Conservation (phyloP, 805 yeast genomes). For the Cyberlindnera misumaiensis region DNA sequence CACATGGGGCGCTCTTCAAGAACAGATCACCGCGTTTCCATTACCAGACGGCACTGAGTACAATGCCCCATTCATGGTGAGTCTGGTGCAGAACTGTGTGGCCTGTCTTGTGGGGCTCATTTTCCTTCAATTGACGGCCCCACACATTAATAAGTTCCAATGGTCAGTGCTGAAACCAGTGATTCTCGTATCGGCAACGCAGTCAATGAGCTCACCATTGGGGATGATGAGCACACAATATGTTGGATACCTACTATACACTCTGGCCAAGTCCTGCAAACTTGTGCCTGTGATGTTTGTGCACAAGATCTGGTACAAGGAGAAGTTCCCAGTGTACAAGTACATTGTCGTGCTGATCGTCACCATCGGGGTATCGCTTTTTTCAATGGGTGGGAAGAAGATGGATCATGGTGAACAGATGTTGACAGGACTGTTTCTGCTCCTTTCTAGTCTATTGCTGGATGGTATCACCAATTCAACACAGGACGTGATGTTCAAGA, state of each 20-base stretch:
- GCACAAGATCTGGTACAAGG: constrained; percentile 63
- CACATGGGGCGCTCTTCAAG: constrained; percentile 91
- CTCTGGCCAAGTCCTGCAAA: constrained; percentile 90
- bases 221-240: constrained; percentile 73
- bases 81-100: constrained; percentile 62
- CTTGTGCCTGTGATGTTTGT: constrained; percentile 90
- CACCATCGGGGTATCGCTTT: constrained; percentile 75
- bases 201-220: constrained; percentile 76
- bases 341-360: constrained; percentile 72
- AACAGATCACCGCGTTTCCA: constrained; percentile 70
- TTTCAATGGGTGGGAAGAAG: constrained; percentile 49
- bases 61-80: constrained; percentile 74
- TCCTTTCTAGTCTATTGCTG: constrained; percentile 58
- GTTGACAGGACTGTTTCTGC: constrained; percentile 51
- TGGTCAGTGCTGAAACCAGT: constrained; percentile 17
- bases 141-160: constrained; percentile 3
- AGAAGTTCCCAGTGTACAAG: constrained; percentile 67
- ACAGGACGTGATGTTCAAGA: constrained; percentile 76
- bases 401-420: constrained; percentile 16
- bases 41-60: constrained; percentile 59
- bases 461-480: constrained; percentile 94
- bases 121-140: constrained; percentile 20
- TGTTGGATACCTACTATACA: constrained; percentile 78
- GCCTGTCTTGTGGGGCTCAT: constrained; percentile 64
- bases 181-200: constrained; percentile 36